Evolutionary conservation across 192 early-diverging fungal species (phyloP).

Genomic region (Coemansia sp.): DNA sequence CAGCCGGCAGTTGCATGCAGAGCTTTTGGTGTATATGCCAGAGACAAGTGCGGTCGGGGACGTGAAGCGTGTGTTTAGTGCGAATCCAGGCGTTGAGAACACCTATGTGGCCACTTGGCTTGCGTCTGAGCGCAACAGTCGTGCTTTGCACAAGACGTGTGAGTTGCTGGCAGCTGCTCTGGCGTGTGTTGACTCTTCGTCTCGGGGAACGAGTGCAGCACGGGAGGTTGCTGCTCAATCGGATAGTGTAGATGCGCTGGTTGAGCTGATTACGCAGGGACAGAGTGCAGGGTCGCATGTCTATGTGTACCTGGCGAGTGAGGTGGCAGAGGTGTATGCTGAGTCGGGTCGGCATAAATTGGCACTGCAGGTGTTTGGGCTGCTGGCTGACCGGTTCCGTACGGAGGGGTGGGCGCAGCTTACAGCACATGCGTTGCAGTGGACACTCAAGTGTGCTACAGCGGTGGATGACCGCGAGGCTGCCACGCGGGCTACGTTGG

Average conservation of each 20-base stretch:
- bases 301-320: conserved; percentile 11
- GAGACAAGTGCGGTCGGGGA: not conserved
- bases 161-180: conserved; percentile 17
- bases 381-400: conserved; percentile 25
- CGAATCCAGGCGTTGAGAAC: conserved; percentile 39
- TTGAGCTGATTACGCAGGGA: conserved; percentile 3
- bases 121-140: conserved; percentile 8
- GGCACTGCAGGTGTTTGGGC: conserved; percentile 20
- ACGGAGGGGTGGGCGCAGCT: conserved; percentile 26
- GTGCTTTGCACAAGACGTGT: not conserved
- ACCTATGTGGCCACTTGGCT: conserved; percentile 35
- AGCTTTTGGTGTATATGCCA: conserved; percentile 9
- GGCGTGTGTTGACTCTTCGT: not conserved
- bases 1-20: conserved; percentile 1
- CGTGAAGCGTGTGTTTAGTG: conserved; percentile 19
- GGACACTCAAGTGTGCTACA: conserved; percentile 14
- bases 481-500: conserved; percentile 10
- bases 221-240: conserved; percentile 4
- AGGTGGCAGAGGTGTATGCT: conserved; percentile 20
- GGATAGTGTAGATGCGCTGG: conserved; percentile 1
- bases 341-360: not conserved
- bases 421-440: conserved; percentile 26
- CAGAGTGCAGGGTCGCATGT: not conserved
- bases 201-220: not conserved
- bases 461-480: not conserved